These are phyloP conservation scores for Boletus bicolor DNA, from an alignment of 768 basidiomycete species.

Conservation along the genomic window DNA sequence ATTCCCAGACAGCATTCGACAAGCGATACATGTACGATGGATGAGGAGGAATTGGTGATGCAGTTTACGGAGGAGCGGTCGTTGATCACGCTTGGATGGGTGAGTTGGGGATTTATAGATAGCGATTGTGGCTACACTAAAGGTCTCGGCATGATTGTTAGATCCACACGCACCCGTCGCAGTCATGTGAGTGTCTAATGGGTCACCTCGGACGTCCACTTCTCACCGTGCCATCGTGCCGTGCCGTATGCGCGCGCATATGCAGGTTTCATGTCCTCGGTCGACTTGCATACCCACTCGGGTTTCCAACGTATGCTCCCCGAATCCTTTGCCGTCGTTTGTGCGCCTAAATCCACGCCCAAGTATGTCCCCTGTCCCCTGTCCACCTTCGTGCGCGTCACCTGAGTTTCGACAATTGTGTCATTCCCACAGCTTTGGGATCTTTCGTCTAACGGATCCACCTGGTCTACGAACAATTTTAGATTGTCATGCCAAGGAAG, in stretches of 20 bases:
- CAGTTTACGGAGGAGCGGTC: slow-evolving; percentile 79
- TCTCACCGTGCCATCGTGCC: neutral
- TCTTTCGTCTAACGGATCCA: slow-evolving; percentile 87
- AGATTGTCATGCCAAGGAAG: slow-evolving; percentile 63
- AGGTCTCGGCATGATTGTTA: slow-evolving; percentile 26
- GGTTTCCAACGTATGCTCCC: slow-evolving; percentile 87
- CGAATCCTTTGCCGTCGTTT: slow-evolving; percentile 91
- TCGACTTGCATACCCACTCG: slow-evolving; percentile 89
- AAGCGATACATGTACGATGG: slow-evolving; percentile 90
- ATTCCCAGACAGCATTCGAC: slow-evolving; percentile 89
- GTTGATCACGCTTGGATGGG: slow-evolving; percentile 90
- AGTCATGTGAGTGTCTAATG: slow-evolving; percentile 57
- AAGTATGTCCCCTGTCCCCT: slow-evolving; percentile 48
- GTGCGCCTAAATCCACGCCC: slow-evolving; percentile 76
- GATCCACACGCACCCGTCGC: slow-evolving; percentile 93
- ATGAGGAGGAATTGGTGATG: slow-evolving; percentile 83
- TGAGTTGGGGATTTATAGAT: slow-evolving; percentile 35
- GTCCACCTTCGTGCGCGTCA: neutral
- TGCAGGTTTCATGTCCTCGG: slow-evolving; percentile 90
- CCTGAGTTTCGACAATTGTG: neutral
- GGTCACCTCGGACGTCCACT: neutral
- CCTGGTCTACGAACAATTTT: slow-evolving; percentile 74
- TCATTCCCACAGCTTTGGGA: slow-evolving; percentile 55
- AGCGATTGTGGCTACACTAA: neutral
- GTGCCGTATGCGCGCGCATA: neutral